Percentiles rank a stretch among this genome's conserved stretches.
These are phyloP conservation scores for Acacia confusa DNA, from an alignment of 306 rosid genomes.

Conservation along the genomic window DNA sequence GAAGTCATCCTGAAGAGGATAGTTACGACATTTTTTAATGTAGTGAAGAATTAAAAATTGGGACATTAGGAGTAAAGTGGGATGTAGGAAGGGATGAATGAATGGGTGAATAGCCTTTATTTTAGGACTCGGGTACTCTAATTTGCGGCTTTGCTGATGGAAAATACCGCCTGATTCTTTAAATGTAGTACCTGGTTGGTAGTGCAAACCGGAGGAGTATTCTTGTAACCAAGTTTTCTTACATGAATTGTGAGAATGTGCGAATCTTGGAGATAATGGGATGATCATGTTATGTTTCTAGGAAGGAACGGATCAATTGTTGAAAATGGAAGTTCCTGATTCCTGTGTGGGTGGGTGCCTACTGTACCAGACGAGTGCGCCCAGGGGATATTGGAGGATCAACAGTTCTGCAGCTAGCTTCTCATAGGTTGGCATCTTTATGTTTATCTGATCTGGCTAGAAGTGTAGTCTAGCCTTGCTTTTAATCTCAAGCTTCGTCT, in stretches of 20 bases:
- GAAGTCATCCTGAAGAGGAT: neutral
- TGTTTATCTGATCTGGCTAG: no score
- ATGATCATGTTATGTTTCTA: neutral
- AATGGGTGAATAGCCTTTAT: neutral
- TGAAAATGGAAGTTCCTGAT: no score
- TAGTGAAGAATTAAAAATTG: neutral
- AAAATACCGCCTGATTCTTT: no score
- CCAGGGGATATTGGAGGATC: no score
- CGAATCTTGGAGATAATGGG: neutral
- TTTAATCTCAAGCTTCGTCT: no score
- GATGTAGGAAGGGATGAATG: neutral
- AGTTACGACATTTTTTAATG: neutral
- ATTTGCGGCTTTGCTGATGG: neutral
- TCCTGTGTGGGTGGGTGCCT: no score
- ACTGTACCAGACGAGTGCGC: no score
- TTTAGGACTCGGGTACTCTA: neutral
- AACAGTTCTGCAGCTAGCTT: no score
- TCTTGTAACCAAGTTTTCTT: neutral
- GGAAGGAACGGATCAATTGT: neutral
- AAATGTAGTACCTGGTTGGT: no score
- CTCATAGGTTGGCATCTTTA: no score
- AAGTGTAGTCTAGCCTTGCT: no score
- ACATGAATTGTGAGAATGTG: neutral
- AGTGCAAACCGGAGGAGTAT: no score
- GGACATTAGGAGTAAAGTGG: neutral